A percentile compares a stretch with the other conserved stretches of the same genome.
Conservation (phyloP, 768 basidiomycete species). For the Kwoniella sp. region DNA sequence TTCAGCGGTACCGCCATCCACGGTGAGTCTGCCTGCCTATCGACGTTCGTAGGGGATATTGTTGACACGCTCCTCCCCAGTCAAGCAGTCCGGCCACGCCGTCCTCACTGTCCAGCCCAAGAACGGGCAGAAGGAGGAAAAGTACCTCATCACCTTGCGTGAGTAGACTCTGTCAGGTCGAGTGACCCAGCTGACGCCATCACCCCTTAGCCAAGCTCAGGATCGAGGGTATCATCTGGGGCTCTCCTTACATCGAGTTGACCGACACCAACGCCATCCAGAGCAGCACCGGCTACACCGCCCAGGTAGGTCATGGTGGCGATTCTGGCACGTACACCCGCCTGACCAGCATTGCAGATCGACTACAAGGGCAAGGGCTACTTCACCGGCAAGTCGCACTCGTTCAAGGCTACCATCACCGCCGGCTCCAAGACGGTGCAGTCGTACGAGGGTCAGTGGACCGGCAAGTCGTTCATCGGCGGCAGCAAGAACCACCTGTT, state of each 20-base stretch:
- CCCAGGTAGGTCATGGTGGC: constrained; percentile 52
- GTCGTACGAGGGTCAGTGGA: constrained; percentile 48
- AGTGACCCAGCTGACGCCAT: not conserved
- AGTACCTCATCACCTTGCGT: constrained; percentile 84
- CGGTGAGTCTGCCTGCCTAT: constrained; percentile 42
- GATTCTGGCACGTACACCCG: not conserved
- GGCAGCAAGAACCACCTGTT: constrained; percentile 56
- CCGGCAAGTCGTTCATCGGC: constrained; percentile 55
- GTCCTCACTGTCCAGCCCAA: constrained; percentile 63
- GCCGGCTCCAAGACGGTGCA: constrained; percentile 52
- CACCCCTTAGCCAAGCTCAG: constrained; percentile 60
- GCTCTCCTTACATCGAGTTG: constrained; percentile 86
- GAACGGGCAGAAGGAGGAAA: constrained; percentile 59
- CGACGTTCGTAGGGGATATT: too few species aligned
- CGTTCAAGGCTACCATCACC: constrained; percentile 77
- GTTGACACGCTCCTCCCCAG: constrained; percentile 55
- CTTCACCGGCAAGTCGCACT: constrained; percentile 86
- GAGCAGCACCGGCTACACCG: constrained; percentile 60
- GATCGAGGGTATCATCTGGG: constrained; percentile 84
- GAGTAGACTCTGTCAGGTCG: constrained; percentile 9
- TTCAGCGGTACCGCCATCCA: constrained; percentile 65
- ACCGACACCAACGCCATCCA: constrained; percentile 75
- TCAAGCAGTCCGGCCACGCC: constrained; percentile 94
- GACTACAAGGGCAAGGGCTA: constrained; percentile 97
- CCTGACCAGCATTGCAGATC: constrained; percentile 55